Base-by-base conservation (phyloP, 2,329 filamentous ascomycete species). In the Phialophora chinensis region DNA sequence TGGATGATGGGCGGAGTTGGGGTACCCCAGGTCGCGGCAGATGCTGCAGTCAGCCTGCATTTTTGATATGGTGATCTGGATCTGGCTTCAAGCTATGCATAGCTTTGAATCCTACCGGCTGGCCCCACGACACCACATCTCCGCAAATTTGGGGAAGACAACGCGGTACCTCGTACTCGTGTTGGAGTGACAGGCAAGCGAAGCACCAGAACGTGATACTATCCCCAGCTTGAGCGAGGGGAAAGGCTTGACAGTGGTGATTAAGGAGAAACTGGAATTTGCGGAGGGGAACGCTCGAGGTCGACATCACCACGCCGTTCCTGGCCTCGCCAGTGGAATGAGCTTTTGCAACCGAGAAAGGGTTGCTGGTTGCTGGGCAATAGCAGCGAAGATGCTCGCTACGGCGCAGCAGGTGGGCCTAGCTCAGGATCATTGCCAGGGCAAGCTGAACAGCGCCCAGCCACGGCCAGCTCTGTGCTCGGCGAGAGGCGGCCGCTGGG, bases 131-230 rank as follows among this genome's bases (percentile, higher is more conserved):
- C 7, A 14, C 47, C n/a, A 54, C 27, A 54, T 54, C 59, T 61
- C 59, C 59, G 59, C 49, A 61, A 53, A 53, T 25, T 61, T 61
- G 59, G 59, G 59, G 59, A 61, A 61, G 59, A 11, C 49, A 20
- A 44, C 31, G 2, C 23, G 20, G 7, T 14, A 25, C 23, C 23
- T 25, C 23, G 23, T 25, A 23, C 38, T 54, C 31, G 49, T 20
- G 47, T 25, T 53, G 49, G 23, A 52, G 47, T 10, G 29, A 44
- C 20, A 35, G 8, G 57, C 14, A 27, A 38, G 25, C 29, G 11
- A 27, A 12, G 49, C 25, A 17, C 23, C 20, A 52, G 14, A 8
- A 20, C 38, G 17, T 44, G 17, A 14, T 52, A 29, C 49, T 20
- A 23, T 52, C 14, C 17, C 49, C 49, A n/a, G 38, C 38, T n/a